phyloP scores from a whole-genome alignment of 306 rosid genomes.

The Ochetophila trinervis region DNA sequence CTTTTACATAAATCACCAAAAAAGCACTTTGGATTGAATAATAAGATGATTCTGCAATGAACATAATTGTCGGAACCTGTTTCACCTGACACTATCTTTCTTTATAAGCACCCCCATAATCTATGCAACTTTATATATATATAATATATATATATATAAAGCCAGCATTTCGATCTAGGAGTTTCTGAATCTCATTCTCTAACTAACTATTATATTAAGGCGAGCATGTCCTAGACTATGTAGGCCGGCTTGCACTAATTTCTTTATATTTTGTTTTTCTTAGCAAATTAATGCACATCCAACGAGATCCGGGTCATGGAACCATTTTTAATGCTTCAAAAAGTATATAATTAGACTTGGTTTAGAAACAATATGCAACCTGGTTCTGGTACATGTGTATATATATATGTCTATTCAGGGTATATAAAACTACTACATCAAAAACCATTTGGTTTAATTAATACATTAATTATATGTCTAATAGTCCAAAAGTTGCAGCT shows the following conservation, averaged over 20 bases:
- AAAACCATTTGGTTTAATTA: neutral
- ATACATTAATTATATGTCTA: neutral
- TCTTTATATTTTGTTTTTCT: neutral
- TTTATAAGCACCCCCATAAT: neutral
- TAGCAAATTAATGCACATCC: constrained; percentile 18
- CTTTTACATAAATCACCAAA: too few relatives aligned
- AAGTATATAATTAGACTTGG: neutral
- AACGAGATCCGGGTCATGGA: constrained; percentile 9
- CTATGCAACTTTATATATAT: constrained; percentile 11
- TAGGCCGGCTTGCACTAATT: constrained; percentile 30
- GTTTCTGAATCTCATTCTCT: constrained; percentile 15
- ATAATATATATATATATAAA: neutral
- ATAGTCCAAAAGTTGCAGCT: constrained; percentile 2
- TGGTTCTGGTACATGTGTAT: neutral
- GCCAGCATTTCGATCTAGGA: constrained; percentile 3
- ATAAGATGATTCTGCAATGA: constrained; percentile 7
- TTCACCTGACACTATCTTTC: constrained; percentile 8
- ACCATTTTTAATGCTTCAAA: neutral
- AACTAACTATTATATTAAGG: constrained; percentile 28
- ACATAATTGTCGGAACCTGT: constrained; percentile 16
- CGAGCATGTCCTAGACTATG: constrained; percentile 34
- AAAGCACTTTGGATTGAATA: neutral
- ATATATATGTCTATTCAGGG: neutral
- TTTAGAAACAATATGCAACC: neutral
- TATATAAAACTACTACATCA: neutral